Evolutionary conservation across 2,329 filamentous ascomycete species (phyloP).

Genomic region (Gyromitra esculenta): DNA sequence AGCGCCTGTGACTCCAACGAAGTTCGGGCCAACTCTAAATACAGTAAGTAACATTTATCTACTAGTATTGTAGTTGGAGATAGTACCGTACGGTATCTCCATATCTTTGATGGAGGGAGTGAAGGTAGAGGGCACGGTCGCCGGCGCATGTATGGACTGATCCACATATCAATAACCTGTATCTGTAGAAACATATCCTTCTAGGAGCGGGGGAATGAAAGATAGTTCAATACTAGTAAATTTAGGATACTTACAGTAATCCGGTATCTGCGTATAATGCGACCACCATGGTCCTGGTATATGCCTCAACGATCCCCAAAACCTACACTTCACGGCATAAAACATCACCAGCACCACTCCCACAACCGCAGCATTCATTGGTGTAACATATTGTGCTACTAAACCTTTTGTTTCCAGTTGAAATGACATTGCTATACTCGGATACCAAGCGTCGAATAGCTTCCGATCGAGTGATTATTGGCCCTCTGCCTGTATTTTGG

Average conservation of each 20-base stretch:
- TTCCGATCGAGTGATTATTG: not conserved
- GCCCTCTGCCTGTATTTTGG: not conserved
- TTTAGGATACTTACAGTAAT: constrained; percentile 14
- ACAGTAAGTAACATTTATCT: not conserved
- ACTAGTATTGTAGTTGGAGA: not conserved
- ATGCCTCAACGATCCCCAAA: constrained; percentile 24
- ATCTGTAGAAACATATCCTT: not conserved
- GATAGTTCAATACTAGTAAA: not conserved
- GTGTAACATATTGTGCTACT: constrained; percentile 16
- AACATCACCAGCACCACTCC: not conserved
- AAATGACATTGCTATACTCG: not conserved
- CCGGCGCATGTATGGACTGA: constrained; percentile 18
- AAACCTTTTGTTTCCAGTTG: not conserved
- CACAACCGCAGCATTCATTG: not conserved
- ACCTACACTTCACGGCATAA: constrained; percentile 21
- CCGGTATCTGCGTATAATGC: constrained; percentile 32
- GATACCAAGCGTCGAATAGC: not conserved
- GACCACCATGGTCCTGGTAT: constrained; percentile 37
- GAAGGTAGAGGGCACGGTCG: constrained; percentile 21
- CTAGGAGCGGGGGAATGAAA: not conserved
- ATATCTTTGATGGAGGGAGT: constrained; percentile 37
- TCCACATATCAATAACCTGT: not conserved
- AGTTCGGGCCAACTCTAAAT: constrained; percentile 13
- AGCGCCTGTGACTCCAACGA: constrained; percentile 10
- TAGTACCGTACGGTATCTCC: constrained; percentile 34